phyloP scores from a whole-genome alignment of 139 green algal genomes.

The Mesotaenium endlicherianum region DNA sequence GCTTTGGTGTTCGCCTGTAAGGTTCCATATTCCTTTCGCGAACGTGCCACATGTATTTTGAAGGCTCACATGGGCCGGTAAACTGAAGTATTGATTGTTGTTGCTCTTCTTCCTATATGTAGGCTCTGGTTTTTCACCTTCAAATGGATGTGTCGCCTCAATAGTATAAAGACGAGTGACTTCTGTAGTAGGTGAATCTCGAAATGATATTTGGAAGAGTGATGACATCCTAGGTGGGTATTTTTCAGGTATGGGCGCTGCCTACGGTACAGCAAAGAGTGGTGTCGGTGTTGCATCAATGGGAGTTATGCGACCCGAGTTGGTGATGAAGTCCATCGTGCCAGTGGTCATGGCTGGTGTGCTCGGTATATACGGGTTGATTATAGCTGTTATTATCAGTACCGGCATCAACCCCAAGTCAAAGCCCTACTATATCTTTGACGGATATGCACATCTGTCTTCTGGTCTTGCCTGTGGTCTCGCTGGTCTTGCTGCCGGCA shows the following conservation, averaged over 20 bases:
- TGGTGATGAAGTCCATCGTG: slow-evolving; percentile 99
- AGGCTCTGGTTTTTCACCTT: background rate
- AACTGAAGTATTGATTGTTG: background rate
- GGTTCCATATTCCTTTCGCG: no score
- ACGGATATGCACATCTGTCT: slow-evolving; percentile 96
- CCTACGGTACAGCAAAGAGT: slow-evolving; percentile 97
- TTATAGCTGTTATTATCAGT: slow-evolving; percentile 97
- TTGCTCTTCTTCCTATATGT: background rate
- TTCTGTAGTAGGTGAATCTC: no score
- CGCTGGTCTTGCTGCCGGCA: slow-evolving; percentile 88
- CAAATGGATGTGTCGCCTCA: background rate
- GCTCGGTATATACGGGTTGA: slow-evolving; percentile 99
- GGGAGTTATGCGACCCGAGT: slow-evolving; percentile 98
- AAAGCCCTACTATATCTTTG: slow-evolving; percentile 90
- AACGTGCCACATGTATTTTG: no score
- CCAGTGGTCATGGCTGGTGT: slow-evolving; percentile 99
- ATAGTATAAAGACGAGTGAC: no score
- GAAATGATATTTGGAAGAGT: no score
- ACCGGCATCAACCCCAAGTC: slow-evolving; percentile 78
- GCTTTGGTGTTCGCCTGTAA: slow-evolving; percentile 96
- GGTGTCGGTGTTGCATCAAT: slow-evolving; percentile 98
- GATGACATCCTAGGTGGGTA: background rate
- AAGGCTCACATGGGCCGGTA: no score
- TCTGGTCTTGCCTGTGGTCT: slow-evolving; percentile 93
- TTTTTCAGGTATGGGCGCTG: slow-evolving; percentile 86